A percentile compares a stretch with the other conserved stretches of the same genome.
Conservation (phyloP, 441 rosid genomes). For the Corymbia calophylla region DNA sequence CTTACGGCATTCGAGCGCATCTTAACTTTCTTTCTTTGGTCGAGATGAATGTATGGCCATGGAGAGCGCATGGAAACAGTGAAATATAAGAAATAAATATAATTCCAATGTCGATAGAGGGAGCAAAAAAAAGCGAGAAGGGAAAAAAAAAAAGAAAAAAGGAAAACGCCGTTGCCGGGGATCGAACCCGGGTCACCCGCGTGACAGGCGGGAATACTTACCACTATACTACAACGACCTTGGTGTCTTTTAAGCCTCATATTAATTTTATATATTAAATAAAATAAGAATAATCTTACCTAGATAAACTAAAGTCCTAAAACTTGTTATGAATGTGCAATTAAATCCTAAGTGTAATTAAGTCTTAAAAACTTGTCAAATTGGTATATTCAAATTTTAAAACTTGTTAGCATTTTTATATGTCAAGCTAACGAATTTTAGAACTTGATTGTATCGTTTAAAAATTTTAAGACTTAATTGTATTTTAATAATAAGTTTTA, state of each 20-base stretch:
- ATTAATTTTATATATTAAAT: rapidly evolving
- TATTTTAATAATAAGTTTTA: no score
- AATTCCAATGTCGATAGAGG: not conserved
- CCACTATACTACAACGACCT: not conserved
- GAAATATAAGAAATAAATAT: not conserved
- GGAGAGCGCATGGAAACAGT: not conserved
- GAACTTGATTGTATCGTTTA: no score
- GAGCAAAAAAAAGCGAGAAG: rapidly evolving
- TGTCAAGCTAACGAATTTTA: not conserved
- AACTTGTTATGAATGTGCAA: no score
- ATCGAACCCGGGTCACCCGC: constrained; percentile 7
- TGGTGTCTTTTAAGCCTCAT: rapidly evolving
- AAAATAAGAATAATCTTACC: no score
- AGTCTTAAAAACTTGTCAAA: no score
- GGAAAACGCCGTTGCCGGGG: not conserved
- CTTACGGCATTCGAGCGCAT: not conserved
- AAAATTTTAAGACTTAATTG: no score
- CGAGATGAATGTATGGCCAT: not conserved
- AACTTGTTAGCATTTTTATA: not conserved
- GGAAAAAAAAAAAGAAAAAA: not conserved
- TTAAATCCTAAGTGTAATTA: no score
- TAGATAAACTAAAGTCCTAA: not conserved
- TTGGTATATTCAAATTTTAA: no score
- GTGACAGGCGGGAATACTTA: constrained; percentile 4
- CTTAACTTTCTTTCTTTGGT: not conserved